phyloP scores from a whole-genome alignment of 106 monocot genomes.

The Allium sativum region DNA sequence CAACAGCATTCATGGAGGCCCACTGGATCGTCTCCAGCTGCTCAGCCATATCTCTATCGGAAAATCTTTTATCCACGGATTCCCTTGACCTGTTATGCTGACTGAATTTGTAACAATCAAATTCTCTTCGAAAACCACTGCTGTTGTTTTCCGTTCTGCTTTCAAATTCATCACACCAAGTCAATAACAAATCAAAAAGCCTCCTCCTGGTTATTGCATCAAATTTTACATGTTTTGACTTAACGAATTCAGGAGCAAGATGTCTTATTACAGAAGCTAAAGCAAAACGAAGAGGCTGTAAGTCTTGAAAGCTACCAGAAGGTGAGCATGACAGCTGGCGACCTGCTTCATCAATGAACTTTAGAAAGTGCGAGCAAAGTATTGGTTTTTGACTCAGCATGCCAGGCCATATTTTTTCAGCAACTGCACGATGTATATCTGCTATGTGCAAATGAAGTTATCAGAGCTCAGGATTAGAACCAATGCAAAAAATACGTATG shows the following conservation, averaged over 20 bases:
- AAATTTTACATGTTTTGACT: conserved; percentile 70
- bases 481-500: too few species aligned
- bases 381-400: conserved; percentile 63
- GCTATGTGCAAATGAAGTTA: conserved; percentile 81
- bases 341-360: conserved; percentile 78
- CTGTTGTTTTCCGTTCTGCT: conserved; percentile 46
- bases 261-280: conserved; percentile 77
- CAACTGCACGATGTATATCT: conserved; percentile 73
- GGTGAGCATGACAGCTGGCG: conserved; percentile 31
- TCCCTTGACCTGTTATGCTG: conserved; percentile 91
- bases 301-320: conserved; percentile 66
- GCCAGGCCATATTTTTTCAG: conserved; percentile 97
- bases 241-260: conserved; percentile 83
- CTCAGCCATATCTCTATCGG: conserved; percentile 81
- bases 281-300: conserved; percentile 78
- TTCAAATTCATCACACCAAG: conserved; percentile 82
- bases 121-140: conserved; percentile 56
- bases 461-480: too few species aligned
- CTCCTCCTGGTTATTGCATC: conserved; percentile 61
- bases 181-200: conserved; percentile 68
- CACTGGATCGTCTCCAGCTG: conserved; percentile 80
- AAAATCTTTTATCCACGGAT: conserved; percentile 76
- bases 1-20: conserved; percentile 90
- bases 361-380: conserved; percentile 65
- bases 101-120: conserved; percentile 75